Evolutionary conservation across 2,329 filamentous ascomycete species (phyloP).

Genomic region (Botrytis fabae): DNA sequence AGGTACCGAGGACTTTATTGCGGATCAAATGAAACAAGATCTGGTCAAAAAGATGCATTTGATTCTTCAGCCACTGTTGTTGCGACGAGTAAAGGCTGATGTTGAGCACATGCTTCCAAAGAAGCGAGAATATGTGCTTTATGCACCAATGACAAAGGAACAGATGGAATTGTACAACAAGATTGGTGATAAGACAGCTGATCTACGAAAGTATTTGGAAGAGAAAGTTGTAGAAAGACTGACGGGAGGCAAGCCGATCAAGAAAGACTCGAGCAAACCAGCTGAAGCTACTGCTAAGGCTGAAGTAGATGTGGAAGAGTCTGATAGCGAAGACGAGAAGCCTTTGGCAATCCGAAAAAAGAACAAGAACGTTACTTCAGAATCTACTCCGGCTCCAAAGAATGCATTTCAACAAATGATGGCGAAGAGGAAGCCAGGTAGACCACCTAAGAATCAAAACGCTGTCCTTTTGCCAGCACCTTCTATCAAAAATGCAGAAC

Average conservation of each 20-base stretch:
- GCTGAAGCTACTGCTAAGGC: conserved; percentile 20
- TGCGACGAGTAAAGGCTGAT: conserved; percentile 88
- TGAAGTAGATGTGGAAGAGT: conserved; percentile 30
- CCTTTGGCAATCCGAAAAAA: conserved; percentile 30
- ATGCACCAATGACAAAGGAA: conserved; percentile 85
- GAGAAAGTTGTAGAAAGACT: conserved; percentile 71
- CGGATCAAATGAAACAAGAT: conserved; percentile 74
- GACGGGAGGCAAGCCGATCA: conserved; percentile 51
- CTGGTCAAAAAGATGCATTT: conserved; percentile 87
- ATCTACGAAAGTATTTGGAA: conserved; percentile 75
- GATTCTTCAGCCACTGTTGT: conserved; percentile 85
- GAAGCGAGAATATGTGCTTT: conserved; percentile 94
- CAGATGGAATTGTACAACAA: conserved; percentile 86
- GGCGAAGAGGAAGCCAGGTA: conserved; percentile 24
- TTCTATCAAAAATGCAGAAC: conserved; percentile 34
- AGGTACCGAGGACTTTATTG: conserved; percentile 74
- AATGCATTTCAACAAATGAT: conserved; percentile 52
- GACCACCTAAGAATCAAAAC: conserved; percentile 6
- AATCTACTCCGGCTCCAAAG: conserved; percentile 30
- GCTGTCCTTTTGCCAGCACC: conserved; percentile 1
- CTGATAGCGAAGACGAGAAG: conserved; percentile 38
- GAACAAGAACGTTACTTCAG: conserved; percentile 32
- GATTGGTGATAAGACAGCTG: conserved; percentile 56
- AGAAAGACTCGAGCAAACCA: conserved; percentile 33
- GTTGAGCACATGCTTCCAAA: conserved; percentile 90